Conservation (phyloP, 2,329 filamentous ascomycete genomes). For the Plenodomus biglobosus region DNA sequence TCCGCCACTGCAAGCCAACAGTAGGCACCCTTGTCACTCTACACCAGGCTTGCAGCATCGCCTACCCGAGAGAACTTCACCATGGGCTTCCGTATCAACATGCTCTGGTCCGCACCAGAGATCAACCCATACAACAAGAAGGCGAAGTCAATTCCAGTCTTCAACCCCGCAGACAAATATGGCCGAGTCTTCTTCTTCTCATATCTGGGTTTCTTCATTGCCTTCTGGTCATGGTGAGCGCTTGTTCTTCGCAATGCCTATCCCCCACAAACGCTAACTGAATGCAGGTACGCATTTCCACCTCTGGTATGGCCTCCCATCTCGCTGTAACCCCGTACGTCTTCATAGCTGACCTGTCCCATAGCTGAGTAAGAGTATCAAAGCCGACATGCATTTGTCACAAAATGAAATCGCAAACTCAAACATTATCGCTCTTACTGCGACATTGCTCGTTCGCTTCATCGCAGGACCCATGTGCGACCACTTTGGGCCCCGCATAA, state of each 20-base stretch:
- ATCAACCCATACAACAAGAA: constrained; percentile 85
- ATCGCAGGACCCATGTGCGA: constrained; percentile 84
- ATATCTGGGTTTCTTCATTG: constrained; percentile 82
- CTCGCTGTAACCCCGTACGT: constrained; percentile 5
- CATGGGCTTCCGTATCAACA: constrained; percentile 40
- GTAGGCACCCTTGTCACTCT: constrained; percentile 11
- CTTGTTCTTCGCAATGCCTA: constrained; percentile 4
- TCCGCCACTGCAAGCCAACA: constrained; percentile 6
- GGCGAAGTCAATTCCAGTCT: constrained; percentile 73
- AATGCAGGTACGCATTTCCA: constrained; percentile 77
- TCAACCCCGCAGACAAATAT: constrained; percentile 78
- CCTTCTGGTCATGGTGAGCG: constrained; percentile 76
- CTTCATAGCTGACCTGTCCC: constrained; percentile 48
- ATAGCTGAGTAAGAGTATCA: constrained; percentile 63
- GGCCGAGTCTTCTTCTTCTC: constrained; percentile 89
- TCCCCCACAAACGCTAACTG: constrained; percentile 22
- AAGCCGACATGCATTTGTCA: constrained; percentile 72
- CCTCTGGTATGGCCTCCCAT: constrained; percentile 61
- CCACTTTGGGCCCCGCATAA: constrained; percentile 74
- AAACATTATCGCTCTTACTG: constrained; percentile 75
- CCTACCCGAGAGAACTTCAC: constrained; percentile 7
- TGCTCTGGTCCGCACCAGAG: constrained; percentile 59
- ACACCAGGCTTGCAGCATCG: constrained; percentile 3
- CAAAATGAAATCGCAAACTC: constrained; percentile 78
- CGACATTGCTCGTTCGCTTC: constrained; percentile 69